These are phyloP conservation scores for Xylaria sp. DNA, from an alignment of 2,329 filamentous ascomycete genomes.

Conservation along the genomic window DNA sequence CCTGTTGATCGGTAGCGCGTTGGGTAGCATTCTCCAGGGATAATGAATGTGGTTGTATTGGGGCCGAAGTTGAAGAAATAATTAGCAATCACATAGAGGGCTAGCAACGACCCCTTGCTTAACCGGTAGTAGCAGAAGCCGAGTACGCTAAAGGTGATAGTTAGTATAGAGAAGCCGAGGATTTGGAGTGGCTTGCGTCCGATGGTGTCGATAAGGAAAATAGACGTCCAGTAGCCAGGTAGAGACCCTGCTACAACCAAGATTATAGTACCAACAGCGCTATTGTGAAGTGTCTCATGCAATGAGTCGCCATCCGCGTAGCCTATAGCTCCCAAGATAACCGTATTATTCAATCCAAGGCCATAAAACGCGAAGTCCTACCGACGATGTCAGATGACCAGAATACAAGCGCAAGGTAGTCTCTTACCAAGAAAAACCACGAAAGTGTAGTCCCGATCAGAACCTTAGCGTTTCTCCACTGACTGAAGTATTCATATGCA, in stretches of 20 bases:
- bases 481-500: conserved; percentile 72
- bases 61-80: conserved; percentile 75
- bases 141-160: conserved; percentile 69
- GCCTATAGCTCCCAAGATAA: conserved; percentile 77
- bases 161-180: conserved; percentile 69
- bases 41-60: conserved; percentile 73
- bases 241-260: conserved; percentile 80
- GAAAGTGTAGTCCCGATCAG: conserved; percentile 80
- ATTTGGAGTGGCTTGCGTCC: conserved; percentile 82
- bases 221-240: conserved; percentile 82
- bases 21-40: conserved; percentile 72
- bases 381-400: conserved; percentile 27
- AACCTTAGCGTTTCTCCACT: conserved; percentile 76
- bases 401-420: not conserved
- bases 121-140: conserved; percentile 68
- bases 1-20: conserved; percentile 70
- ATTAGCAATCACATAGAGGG: conserved; percentile 71
- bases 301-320: conserved; percentile 71
- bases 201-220: conserved; percentile 77
- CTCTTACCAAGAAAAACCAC: conserved; percentile 77
- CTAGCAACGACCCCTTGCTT: conserved; percentile 61
- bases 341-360: conserved; percentile 78
- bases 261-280: conserved; percentile 80
- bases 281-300: conserved; percentile 76
- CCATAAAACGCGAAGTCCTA: conserved; percentile 75